These are phyloP conservation scores for Aspergillus floridensis DNA, from an alignment of 2,329 filamentous ascomycete species.

Conservation along the genomic window DNA sequence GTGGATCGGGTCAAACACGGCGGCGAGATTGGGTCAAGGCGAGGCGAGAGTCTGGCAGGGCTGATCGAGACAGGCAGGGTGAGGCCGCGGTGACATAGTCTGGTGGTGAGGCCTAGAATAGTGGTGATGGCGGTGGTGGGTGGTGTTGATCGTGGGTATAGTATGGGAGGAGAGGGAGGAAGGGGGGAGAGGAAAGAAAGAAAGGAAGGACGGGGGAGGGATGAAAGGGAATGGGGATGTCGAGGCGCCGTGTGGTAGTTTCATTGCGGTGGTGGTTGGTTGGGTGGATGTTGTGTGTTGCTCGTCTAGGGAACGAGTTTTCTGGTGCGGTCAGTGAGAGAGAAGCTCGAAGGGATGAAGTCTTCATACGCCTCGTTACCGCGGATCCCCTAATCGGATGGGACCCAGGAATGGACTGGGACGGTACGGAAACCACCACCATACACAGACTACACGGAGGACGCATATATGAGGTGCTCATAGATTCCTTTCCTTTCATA, in stretches of 20 bases:
- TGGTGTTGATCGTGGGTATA: slow-evolving; percentile 10
- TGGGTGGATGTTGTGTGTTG: slow-evolving; percentile 23
- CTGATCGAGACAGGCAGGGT: slow-evolving; percentile 22
- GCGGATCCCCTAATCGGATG: not conserved
- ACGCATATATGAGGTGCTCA: not conserved
- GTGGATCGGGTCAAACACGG: slow-evolving; percentile 15
- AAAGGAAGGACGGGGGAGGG: slow-evolving; percentile 24
- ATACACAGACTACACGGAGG: not conserved
- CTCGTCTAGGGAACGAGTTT: slow-evolving; percentile 26
- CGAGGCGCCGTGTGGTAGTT: slow-evolving; percentile 26
- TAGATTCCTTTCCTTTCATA: no score
- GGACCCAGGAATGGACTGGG: not conserved
- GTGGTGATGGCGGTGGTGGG: slow-evolving; percentile 11
- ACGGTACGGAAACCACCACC: not conserved
- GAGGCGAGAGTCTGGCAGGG: slow-evolving; percentile 31
- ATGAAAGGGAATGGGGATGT: slow-evolving; percentile 28
- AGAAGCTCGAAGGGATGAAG: slow-evolving; percentile 10
- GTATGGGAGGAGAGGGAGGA: slow-evolving; percentile 12
- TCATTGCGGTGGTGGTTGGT: slow-evolving; percentile 27
- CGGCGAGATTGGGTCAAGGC: slow-evolving; percentile 32
- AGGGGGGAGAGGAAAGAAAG: slow-evolving; percentile 15
- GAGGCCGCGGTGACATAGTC: slow-evolving; percentile 33
- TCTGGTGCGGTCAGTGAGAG: slow-evolving; percentile 21
- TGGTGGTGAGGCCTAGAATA: slow-evolving; percentile 14
- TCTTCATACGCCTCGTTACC: not conserved